Conservation (phyloP, 1,284 basidiomycete genomes). For the Naganishia cerealis region DNA sequence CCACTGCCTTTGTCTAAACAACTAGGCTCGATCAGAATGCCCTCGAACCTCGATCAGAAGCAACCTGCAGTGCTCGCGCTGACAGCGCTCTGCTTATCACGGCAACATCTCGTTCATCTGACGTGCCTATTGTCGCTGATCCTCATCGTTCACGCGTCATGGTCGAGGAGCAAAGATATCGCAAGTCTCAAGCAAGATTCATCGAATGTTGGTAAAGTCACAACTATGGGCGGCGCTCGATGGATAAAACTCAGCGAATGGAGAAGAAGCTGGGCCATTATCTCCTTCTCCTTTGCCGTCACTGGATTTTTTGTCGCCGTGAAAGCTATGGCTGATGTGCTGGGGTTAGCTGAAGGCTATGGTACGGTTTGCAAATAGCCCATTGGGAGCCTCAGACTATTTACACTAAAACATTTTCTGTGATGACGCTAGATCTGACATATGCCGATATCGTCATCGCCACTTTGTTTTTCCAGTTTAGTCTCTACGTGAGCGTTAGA, state of each 20-base stretch:
- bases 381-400: background rate
- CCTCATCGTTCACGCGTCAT: slow-evolving; percentile 70
- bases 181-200: slow-evolving; percentile 33
- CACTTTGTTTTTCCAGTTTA: slow-evolving; percentile 84
- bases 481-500: slow-evolving; percentile 82
- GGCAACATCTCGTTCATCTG: slow-evolving; percentile 73
- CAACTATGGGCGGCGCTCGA: slow-evolving; percentile 37
- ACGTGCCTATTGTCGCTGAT: slow-evolving; percentile 76
- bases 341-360: slow-evolving; percentile 27
- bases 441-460: slow-evolving; percentile 73
- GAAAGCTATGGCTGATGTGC: slow-evolving; percentile 46
- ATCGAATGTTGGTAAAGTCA: slow-evolving; percentile 34
- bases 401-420: background rate
- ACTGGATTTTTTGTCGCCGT: slow-evolving; percentile 48
- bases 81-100: slow-evolving; percentile 67
- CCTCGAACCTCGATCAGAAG: slow-evolving; percentile 8
- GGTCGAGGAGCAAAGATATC: slow-evolving; percentile 65
- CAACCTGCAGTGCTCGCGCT: slow-evolving; percentile 54
- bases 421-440: slow-evolving; percentile 63
- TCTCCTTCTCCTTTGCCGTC: slow-evolving; percentile 51
- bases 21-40: slow-evolving; percentile 1
- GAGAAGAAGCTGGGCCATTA: slow-evolving; percentile 49
- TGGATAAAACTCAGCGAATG: slow-evolving; percentile 52
- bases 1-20: slow-evolving; percentile 33
- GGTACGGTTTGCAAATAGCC: slow-evolving; percentile 42